A percentile compares a stretch with the other conserved stretches of the same genome.
Evolutionary conservation across 805 yeast species (phyloP).

Genomic region (Wickerhamiella domercqiae): DNA sequence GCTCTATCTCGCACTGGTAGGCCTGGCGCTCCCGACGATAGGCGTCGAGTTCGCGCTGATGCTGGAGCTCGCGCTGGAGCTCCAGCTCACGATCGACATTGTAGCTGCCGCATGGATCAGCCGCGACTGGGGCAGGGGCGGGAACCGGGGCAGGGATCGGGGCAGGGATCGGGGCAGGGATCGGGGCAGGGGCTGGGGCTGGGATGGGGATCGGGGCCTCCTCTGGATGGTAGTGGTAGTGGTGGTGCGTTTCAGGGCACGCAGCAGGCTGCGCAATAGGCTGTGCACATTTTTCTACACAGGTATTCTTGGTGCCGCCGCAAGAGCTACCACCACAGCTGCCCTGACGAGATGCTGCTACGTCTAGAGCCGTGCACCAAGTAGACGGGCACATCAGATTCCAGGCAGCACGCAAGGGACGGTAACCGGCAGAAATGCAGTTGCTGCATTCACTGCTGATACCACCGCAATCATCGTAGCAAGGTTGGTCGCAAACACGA

Average conservation of each 20-base stretch:
- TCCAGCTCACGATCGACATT: neutral
- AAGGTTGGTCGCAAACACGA: no score
- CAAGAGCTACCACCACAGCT: no score
- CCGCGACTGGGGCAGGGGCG: conserved; percentile 1
- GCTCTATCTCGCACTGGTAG: neutral
- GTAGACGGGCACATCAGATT: neutral
- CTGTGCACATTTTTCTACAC: neutral
- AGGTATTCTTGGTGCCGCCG: no score
- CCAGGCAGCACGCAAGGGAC: neutral
- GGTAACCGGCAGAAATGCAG: neutral
- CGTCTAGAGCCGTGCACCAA: neutral
- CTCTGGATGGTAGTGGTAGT: neutral
- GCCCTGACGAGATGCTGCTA: neutral
- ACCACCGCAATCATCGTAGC: neutral
- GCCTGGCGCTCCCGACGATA: neutral
- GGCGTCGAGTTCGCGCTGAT: neutral
- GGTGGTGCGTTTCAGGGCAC: neutral
- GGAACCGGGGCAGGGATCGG: conserved; percentile 1
- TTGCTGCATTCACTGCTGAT: conserved; percentile 1
- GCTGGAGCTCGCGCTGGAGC: neutral
- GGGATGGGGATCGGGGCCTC: neutral
- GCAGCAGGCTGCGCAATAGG: neutral
- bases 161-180: conserved; percentile 1
- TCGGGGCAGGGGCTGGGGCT: neutral
- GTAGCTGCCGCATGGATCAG: no score